Evolutionary conservation across 2,329 filamentous ascomycete species (phyloP).

Genomic region (Fusarium nygamai): DNA sequence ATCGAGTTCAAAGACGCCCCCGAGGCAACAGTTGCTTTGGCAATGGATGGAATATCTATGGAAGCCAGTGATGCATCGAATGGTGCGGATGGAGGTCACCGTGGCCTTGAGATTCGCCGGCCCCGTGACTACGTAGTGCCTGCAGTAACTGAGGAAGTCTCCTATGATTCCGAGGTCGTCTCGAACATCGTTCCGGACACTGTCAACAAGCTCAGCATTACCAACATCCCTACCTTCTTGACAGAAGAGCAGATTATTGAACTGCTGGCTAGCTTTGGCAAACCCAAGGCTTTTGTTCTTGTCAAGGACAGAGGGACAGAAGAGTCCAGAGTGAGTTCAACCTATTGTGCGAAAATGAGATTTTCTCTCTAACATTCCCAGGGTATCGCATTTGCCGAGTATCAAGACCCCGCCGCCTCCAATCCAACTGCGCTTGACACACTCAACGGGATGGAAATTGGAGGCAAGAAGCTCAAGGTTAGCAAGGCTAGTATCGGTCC

Average conservation of each 20-base stretch:
- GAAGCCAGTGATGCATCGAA: slow-evolving; percentile 71
- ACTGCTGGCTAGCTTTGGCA: slow-evolving; percentile 88
- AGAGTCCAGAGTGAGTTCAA: slow-evolving; percentile 79
- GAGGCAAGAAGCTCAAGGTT: slow-evolving; percentile 86
- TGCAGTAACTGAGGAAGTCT: slow-evolving; percentile 75
- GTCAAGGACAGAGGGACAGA: slow-evolving; percentile 88
- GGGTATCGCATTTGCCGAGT: slow-evolving; percentile 98
- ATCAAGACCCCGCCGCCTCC: slow-evolving; percentile 73
- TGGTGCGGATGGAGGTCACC: slow-evolving; percentile 63
- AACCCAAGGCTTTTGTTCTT: slow-evolving; percentile 89
- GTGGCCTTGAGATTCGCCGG: slow-evolving; percentile 79
- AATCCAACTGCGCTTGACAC: slow-evolving; percentile 91
- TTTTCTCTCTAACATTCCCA: slow-evolving; percentile 53
- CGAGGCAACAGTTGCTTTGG: slow-evolving; percentile 91
- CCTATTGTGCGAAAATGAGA: too few species aligned
- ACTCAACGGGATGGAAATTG: slow-evolving; percentile 92
- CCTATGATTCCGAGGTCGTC: slow-evolving; percentile 79
- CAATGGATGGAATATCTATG: slow-evolving; percentile 90
- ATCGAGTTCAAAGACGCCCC: slow-evolving; percentile 88
- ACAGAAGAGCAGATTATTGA: slow-evolving; percentile 92
- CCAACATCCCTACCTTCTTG: slow-evolving; percentile 88
- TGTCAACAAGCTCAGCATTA: slow-evolving; percentile 92
- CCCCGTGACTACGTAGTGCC: slow-evolving; percentile 99
- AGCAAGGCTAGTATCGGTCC: slow-evolving; percentile 90
- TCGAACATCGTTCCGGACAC: slow-evolving; percentile 88